Evolutionary conservation across 495 filamentous ascomycete species (phyloP), one percentile per base, ranked within the genome.

Genomic region (Filosporella fistucella): DNA sequence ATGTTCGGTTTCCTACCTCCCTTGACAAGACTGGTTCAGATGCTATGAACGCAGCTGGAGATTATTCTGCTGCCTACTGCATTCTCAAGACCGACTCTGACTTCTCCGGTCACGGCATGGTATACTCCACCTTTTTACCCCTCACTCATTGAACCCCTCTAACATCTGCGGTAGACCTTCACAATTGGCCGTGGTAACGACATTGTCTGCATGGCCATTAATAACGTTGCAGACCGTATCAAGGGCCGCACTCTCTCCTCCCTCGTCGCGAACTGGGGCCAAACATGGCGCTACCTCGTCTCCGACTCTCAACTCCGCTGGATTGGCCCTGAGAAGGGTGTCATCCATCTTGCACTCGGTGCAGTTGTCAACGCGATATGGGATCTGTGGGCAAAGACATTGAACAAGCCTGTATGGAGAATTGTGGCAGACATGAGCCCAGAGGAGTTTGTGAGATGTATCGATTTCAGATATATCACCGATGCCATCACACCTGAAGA

Each of bases 131-230:
- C 42, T 40, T 10, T 39, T 24, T 42, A 37, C 47, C 42, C 34
- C 18, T 23, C 34, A 18, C 22, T 35, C 12, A 42, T 25, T 16
- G 21, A 29, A 30, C 17, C 6, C 20, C 21, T 11, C 23, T 42
- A 23, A 47, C 28, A 46, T 4, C 12, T 18, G 51, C 29, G 40
- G 21, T 50, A 90, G 88, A 95, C 90, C 55, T 96, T 96, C 74
- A 96, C 91, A 28, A 95, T 95, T 57, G 91, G 91, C 63, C 88
- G 91, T 52, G 91, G 91, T 53, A 96, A 95, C 68, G 89, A 95
- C 66, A 83, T 95, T 51, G 89, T 96, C 65, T 93, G 88, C 72
- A 63, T 78, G 26, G 90, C 90, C 46, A 95, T 96, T 63, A 67
- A 77, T 54, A 75, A 86, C 60, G 70, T 96, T 10, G 82, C 84